Base-by-base conservation (phyloP, 495 filamentous ascomycete genomes). In the Parmelia sp. region DNA sequence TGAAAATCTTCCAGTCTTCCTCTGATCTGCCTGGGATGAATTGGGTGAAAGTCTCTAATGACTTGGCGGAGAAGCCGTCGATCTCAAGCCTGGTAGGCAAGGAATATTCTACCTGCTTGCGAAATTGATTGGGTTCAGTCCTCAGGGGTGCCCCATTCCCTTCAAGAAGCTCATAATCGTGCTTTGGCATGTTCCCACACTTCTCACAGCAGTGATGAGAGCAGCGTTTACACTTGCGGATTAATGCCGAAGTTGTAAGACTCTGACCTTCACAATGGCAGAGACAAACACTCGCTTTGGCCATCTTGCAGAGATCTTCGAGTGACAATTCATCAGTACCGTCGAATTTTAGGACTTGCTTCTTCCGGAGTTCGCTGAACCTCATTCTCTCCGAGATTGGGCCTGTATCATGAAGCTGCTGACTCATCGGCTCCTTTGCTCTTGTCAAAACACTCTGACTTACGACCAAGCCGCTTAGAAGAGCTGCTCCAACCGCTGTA, bases 401-500 rank as follows among this genome's bases (percentile, higher is more conserved):
- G 8, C n/a, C n/a, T 11, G n/a, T 12, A 25, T 25, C n/a, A 25
- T 11, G n/a, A 14, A 47, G 3, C 9, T 21, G 9, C n/a, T 21
- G 29, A 4, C 6, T 55, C 1, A 17, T 15, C 21, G 29, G 21
- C 51, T 33, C 7, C 17, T 11, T 33, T 3, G 27, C 3, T 0
- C 8, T 21, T 1, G 27, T 55, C 29, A 55, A 17, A n/a, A 55
- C 11, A 0, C 9, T 12, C 17, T 68, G 64, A 23, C 74, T 75
- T 21, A 70, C 70, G 27, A 84, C 81, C 31, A 90, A 69, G 0
- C 80, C 80, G 23, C 81, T 68, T 1, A 90, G 64, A 10, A 90
- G 79, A 1, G 82, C 81, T 5, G 83, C 78, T 1, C 88, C 87
- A 8, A 92, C 84, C 11, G 90, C 87, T 0, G 90, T 88, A 5